phyloP scores from a whole-genome alignment of 148 eudicot genomes.

The Chenopodium berlandieri region DNA sequence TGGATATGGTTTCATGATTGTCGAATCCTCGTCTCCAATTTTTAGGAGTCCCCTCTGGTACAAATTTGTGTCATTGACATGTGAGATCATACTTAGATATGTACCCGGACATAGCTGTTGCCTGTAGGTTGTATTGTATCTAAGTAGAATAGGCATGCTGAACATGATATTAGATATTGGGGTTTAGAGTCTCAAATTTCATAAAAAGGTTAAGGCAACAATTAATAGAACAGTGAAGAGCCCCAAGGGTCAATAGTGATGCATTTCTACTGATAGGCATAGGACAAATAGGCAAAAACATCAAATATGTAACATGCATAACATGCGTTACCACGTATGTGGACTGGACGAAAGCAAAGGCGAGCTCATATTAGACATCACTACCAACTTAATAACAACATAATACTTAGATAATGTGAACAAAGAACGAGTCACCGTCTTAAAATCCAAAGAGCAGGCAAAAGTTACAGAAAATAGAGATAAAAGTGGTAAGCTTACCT shows the following conservation, averaged over 20 bases:
- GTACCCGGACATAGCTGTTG: background rate
- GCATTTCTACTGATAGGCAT: background rate
- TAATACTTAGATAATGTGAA: background rate
- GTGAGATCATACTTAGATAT: too few relatives aligned
- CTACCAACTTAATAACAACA: background rate
- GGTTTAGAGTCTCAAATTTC: background rate
- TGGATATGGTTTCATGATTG: too few relatives aligned
- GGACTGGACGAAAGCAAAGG: background rate
- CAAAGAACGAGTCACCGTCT: background rate
- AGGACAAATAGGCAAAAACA: too few relatives aligned
- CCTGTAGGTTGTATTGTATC: too few relatives aligned
- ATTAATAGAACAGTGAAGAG: background rate
- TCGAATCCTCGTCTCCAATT: too few relatives aligned
- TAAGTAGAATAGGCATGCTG: background rate
- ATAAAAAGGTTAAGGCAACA: background rate
- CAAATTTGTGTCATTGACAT: too few relatives aligned
- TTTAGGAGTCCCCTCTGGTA: too few relatives aligned
- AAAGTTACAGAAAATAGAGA: background rate
- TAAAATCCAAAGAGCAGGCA: background rate
- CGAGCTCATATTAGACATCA: constrained; percentile 1
- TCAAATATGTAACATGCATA: too few relatives aligned
- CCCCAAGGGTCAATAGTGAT: background rate
- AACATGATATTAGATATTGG: background rate
- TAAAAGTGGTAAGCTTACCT: constrained; percentile 41
- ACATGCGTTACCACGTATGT: background rate